Evolutionary conservation across 495 filamentous ascomycete species (phyloP).

Genomic region (Hypoxylon rickii): DNA sequence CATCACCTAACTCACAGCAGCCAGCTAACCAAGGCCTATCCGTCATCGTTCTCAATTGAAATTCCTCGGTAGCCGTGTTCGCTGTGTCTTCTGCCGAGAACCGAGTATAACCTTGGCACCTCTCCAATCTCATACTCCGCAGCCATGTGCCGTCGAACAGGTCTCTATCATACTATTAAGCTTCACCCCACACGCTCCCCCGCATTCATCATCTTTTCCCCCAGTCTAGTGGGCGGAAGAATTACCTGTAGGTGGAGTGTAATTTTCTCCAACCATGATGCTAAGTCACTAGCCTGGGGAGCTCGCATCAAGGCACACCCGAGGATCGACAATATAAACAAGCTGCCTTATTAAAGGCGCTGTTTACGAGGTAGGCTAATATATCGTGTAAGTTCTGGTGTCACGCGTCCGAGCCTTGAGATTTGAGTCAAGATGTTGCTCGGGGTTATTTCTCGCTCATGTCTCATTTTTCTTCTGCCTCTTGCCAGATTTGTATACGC

Average conservation of each 20-base stretch:
- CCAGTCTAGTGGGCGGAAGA: conserved; percentile 29
- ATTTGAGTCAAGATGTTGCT: conserved; percentile 27
- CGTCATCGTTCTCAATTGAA: neutral
- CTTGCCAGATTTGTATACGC: conserved; percentile 19
- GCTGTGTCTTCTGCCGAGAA: conserved; percentile 26
- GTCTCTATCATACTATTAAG: conserved; percentile 16
- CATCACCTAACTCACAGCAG: conserved; percentile 1
- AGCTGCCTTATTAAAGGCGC: conserved; percentile 21
- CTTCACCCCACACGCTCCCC: conserved; percentile 33
- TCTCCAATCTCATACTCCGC: conserved; percentile 28
- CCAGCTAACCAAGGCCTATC: neutral
- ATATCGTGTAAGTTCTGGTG: conserved; percentile 8
- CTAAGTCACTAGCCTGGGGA: conserved; percentile 5
- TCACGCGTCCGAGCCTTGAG: conserved; percentile 20
- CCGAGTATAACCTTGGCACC: conserved; percentile 23
- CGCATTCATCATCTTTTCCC: conserved; percentile 23
- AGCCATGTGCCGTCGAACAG: conserved; percentile 26
- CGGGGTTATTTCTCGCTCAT: conserved; percentile 15
- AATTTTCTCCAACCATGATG: conserved; percentile 6
- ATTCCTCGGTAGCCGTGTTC: conserved; percentile 4
- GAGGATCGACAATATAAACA: conserved; percentile 36
- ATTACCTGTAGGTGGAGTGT: conserved; percentile 23
- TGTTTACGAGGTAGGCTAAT: conserved; percentile 28
- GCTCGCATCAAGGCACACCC: conserved; percentile 27
- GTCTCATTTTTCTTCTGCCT: conserved; percentile 20